Conservation (phyloP, 2,329 filamentous ascomycete species). For the Lomentospora prolificans region DNA sequence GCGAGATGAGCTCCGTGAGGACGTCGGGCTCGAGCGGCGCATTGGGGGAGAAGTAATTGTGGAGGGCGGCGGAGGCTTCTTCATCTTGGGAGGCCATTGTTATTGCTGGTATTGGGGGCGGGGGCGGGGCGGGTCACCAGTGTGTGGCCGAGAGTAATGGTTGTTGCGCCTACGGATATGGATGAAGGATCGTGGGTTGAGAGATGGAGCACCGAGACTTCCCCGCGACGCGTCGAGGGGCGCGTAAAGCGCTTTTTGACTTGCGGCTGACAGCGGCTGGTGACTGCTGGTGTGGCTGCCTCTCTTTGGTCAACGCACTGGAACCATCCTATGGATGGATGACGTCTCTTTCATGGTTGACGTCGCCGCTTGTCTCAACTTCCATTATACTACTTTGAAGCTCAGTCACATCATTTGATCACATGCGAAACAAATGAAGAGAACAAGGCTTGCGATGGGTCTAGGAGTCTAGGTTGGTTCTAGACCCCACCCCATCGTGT, state of each 20-base stretch:
- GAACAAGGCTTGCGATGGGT: too few relatives aligned
- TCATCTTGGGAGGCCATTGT: neutral
- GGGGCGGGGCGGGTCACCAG: too few relatives aligned
- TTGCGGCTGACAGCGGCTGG: neutral
- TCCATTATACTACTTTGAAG: too few relatives aligned
- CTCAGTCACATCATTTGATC: too few relatives aligned
- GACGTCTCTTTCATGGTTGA: neutral
- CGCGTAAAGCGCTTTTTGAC: conserved; percentile 1
- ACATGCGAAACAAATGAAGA: too few relatives aligned
- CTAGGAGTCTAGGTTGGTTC: too few relatives aligned
- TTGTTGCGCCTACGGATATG: too few relatives aligned
- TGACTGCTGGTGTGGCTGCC: neutral
- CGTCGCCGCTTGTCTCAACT: too few relatives aligned
- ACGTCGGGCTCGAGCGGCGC: conserved; percentile 62
- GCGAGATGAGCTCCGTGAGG: conserved; percentile 70
- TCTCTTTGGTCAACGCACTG: neutral
- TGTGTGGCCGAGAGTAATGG: too few relatives aligned
- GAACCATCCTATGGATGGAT: neutral
- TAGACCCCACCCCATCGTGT: too few relatives aligned
- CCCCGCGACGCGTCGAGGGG: conserved; percentile 5
- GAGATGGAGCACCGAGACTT: neutral
- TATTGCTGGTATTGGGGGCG: too few relatives aligned
- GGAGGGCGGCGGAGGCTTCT: conserved; percentile 3
- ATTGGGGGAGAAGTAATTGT: conserved; percentile 7
- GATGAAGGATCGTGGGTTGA: neutral